Evolutionary conservation across 2,329 filamentous ascomycete species (phyloP), one percentile per base, ranked within the genome.

Genomic region (Pyricularia sp.): DNA sequence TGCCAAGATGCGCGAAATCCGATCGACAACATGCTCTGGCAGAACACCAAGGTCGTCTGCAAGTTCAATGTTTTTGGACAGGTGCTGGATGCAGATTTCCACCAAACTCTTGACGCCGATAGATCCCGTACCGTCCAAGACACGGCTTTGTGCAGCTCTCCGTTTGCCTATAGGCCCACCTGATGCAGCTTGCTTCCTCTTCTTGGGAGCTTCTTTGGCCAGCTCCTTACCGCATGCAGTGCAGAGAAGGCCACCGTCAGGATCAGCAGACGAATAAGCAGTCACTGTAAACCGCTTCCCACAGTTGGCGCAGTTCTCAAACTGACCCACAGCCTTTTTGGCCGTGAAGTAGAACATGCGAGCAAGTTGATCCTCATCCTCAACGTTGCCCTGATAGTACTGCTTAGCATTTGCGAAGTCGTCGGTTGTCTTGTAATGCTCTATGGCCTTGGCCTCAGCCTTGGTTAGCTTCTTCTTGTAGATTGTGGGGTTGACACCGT

Each of bases 211-310:
- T 69, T 87, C 84, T 28, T 90, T 87, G 71, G 92, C 90, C 67
- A 91, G 78, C 71, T 92, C 87, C 74, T 91, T 93, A 26, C 92
- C 91, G 75, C 94, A 98, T 26, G 91, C 88, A 3, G 85, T 84
- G 76, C 94, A 98, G 1, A 97, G 82, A n/a, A 98, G 82, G 20
- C 93, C 93, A 4, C 94, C 94, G n/a, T 90, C 84, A 0, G 92
- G 91, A 0, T 92, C 93, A 31, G 89, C 86, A 72, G 93, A 90
- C 71, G 91, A 93, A 80, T 97, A 97, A 0, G 92, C 86, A 0
- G 94, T 97, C 64, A 98, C 94, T 0, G 93, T 97, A 76, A 98
- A 98, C 55, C 93, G 89, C 77, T 95, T 97, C 63, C 86, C 84
- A 77, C 94, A 98, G 3, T 89, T 81, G 71, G 92, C 93, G 76